Conservation (phyloP, 2,329 filamentous ascomycete species). For the Lachnellula occidentalis region DNA sequence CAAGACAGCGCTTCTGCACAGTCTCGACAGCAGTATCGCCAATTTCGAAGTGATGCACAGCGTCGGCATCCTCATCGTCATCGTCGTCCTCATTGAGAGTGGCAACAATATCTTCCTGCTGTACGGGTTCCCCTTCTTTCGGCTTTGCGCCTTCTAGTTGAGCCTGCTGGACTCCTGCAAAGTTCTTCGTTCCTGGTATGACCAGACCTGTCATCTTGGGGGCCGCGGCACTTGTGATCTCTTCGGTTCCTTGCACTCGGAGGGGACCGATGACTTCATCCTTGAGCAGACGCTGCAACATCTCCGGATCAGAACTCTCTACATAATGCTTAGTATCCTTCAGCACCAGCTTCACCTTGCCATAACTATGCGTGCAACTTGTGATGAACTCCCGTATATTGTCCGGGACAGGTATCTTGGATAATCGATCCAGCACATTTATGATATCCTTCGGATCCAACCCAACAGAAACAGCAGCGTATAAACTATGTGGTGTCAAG, state of each 20-base stretch:
- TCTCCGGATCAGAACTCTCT: conserved; percentile 81
- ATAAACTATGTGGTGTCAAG: conserved; percentile 86
- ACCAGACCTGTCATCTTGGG: conserved; percentile 83
- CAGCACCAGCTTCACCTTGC: conserved; percentile 90
- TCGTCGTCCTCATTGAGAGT: conserved; percentile 75
- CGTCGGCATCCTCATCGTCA: conserved; percentile 74
- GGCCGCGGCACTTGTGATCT: conserved; percentile 74
- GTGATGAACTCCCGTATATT: conserved; percentile 69
- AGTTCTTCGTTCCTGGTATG: conserved; percentile 91
- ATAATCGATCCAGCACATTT: conserved; percentile 77
- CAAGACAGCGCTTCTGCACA: conserved; percentile 84
- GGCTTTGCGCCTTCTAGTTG: conserved; percentile 33
- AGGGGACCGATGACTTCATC: conserved; percentile 77
- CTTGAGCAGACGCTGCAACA: conserved; percentile 80
- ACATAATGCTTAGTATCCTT: conserved; percentile 94
- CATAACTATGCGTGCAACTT: conserved; percentile 81
- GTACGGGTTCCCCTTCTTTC: conserved; percentile 45
- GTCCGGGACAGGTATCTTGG: conserved; percentile 82
- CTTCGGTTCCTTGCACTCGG: conserved; percentile 63
- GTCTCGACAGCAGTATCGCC: conserved; percentile 73
- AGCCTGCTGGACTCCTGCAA: conserved; percentile 79
- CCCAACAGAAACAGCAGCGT: conserved; percentile 94
- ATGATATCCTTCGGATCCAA: conserved; percentile 86
- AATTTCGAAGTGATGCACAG: conserved; percentile 92
- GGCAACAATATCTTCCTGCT: conserved; percentile 65